Evolutionary conservation across 1,284 basidiomycete species (phyloP).

Genomic region (Malassezia vespertilionis): DNA sequence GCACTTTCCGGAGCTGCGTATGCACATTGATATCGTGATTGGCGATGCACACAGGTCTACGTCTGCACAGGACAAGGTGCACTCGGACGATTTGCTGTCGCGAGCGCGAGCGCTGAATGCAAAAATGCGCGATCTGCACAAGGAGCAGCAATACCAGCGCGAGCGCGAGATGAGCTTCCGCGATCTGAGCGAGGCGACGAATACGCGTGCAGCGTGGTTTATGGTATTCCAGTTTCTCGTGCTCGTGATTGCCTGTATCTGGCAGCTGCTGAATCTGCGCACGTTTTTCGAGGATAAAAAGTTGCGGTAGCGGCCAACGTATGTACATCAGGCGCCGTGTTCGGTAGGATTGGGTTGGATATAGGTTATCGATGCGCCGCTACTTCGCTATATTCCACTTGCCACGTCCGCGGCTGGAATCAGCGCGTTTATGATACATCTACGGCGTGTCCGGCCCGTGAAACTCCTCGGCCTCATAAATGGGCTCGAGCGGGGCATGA

Average conservation of each 20-base stretch:
- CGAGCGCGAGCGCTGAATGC: constrained; percentile 84
- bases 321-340: too few relatives aligned
- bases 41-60: constrained; percentile 69
- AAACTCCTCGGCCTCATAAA: constrained; percentile 7
- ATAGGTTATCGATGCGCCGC: background rate
- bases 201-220: constrained; percentile 84
- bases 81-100: constrained; percentile 72
- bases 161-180: constrained; percentile 82
- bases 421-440: too few relatives aligned
- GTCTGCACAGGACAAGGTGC: constrained; percentile 48
- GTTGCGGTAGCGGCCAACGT: constrained; percentile 28
- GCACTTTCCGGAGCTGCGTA: constrained; percentile 72
- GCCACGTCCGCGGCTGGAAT: too few relatives aligned
- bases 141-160: constrained; percentile 95
- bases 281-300: constrained; percentile 45
- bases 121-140: constrained; percentile 78
- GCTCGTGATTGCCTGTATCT: constrained; percentile 70
- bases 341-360: too few relatives aligned
- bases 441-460: too few relatives aligned
- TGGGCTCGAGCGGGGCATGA: constrained; percentile 2
- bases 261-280: constrained; percentile 78
- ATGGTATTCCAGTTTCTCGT: constrained; percentile 74
- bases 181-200: constrained; percentile 75
- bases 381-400: too few relatives aligned
- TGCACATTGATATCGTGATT: constrained; percentile 87